Percentiles rank a stretch among this genome's conserved stretches.
Conservation (phyloP, 352 stramenopile genomes). For the Phytopythium mirpurense region DNA sequence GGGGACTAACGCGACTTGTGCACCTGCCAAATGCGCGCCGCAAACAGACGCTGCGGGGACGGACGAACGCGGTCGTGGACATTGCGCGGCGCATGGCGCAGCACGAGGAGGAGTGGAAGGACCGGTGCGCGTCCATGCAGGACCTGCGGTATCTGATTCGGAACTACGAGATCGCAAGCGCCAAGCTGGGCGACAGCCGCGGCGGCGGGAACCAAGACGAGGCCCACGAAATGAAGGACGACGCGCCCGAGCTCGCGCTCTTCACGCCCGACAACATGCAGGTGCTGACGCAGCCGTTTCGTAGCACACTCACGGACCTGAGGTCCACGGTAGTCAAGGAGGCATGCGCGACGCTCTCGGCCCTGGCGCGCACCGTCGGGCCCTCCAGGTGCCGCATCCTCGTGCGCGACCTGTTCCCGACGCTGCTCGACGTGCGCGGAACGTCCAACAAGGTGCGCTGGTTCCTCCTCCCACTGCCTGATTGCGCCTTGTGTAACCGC, state of each 20-base stretch:
- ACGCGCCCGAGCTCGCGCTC: constrained; percentile 9
- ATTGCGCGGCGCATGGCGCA: constrained; percentile 43
- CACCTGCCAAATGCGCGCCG: no score
- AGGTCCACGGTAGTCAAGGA: constrained; percentile 61
- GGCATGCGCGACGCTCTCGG: constrained; percentile 42
- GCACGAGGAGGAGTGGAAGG: constrained; percentile 52
- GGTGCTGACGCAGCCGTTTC: constrained; percentile 49
- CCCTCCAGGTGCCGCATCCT: constrained; percentile 42
- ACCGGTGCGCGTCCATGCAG: constrained; percentile 46
- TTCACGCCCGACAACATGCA: constrained; percentile 50
- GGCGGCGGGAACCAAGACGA: constrained; percentile 4
- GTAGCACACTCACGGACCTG: constrained; percentile 45
- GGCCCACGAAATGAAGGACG: constrained; percentile 5
- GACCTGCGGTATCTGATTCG: constrained; percentile 32
- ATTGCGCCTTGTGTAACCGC: background rate
- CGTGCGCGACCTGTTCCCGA: constrained; percentile 55
- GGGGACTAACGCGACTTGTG: background rate
- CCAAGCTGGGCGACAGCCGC: constrained; percentile 1
- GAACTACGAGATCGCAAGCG: constrained; percentile 13
- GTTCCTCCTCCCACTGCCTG: background rate
- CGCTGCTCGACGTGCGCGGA: constrained; percentile 46
- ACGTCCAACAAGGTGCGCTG: constrained; percentile 42
- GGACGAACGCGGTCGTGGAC: constrained; percentile 41
- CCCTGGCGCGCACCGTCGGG: constrained; percentile 28
- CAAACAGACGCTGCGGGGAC: constrained; percentile 40